Evolutionary conservation across 495 filamentous ascomycete species (phyloP).

Genomic region (Aspergillus cavernicola): DNA sequence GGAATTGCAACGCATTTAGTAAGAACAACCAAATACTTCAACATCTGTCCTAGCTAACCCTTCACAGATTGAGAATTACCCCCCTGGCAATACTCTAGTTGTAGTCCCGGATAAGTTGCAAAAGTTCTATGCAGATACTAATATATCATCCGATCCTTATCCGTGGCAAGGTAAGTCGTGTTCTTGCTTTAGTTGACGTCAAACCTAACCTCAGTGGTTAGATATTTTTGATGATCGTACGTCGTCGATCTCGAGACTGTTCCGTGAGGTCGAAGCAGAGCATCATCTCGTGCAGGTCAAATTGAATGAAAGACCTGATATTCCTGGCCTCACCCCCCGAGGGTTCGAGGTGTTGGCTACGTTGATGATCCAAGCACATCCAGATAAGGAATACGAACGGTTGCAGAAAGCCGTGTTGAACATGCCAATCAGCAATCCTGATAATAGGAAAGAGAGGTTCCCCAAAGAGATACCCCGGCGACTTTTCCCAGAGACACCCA

Average conservation of each 20-base stretch:
- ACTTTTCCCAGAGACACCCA: slow-evolving; percentile 56
- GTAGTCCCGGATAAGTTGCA: slow-evolving; percentile 77
- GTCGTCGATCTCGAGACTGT: slow-evolving; percentile 65
- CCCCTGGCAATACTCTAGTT: slow-evolving; percentile 71
- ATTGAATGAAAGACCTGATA: slow-evolving; percentile 54
- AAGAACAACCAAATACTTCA: slow-evolving; percentile 22
- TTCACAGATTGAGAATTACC: slow-evolving; percentile 69
- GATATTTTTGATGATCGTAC: slow-evolving; percentile 52
- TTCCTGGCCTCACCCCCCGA: slow-evolving; percentile 72
- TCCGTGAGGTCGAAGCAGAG: slow-evolving; percentile 69
- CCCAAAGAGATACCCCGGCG: slow-evolving; percentile 74
- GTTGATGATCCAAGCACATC: slow-evolving; percentile 68
- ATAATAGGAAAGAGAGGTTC: slow-evolving; percentile 69
- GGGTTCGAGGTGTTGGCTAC: slow-evolving; percentile 82
- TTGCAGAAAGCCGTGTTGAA: slow-evolving; percentile 67
- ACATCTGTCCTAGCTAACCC: not conserved
- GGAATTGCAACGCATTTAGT: slow-evolving; percentile 79
- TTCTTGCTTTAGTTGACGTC: not conserved
- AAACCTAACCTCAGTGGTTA: slow-evolving; percentile 19
- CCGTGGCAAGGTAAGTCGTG: slow-evolving; percentile 52
- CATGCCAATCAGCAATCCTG: slow-evolving; percentile 72
- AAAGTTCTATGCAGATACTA: slow-evolving; percentile 67
- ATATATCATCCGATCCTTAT: slow-evolving; percentile 59
- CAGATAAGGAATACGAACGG: slow-evolving; percentile 71
- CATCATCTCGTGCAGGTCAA: slow-evolving; percentile 75